phyloP scores from a whole-genome alignment of 192 early-diverging fungal species.

The Coemansia javaensis region DNA sequence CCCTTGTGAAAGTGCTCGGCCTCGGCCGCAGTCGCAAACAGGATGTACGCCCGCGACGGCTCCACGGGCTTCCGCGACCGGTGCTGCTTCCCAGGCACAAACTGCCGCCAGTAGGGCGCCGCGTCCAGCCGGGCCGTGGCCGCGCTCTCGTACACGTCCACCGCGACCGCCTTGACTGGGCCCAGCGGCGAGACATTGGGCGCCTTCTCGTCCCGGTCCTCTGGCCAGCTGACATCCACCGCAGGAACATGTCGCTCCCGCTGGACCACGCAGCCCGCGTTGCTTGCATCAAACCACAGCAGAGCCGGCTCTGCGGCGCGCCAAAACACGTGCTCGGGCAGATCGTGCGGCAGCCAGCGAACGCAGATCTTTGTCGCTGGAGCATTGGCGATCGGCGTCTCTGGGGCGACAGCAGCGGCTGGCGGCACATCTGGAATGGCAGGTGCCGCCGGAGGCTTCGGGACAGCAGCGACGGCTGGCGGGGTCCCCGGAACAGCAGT shows the following conservation, averaged over 20 bases:
- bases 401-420: not conserved
- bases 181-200: conserved; percentile 3
- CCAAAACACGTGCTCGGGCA: conserved; percentile 49
- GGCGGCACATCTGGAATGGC: not conserved
- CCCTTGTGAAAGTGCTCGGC: conserved; percentile 28
- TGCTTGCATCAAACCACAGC: conserved; percentile 29
- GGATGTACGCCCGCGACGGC: conserved; percentile 34
- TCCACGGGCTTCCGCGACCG: conserved; percentile 17
- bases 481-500: no score
- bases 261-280: conserved; percentile 5
- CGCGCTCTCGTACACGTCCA: conserved; percentile 24
- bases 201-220: not conserved
- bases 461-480: no score
- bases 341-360: conserved; percentile 39
- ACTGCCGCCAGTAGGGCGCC: conserved; percentile 41
- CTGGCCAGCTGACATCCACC: not conserved
- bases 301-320: conserved; percentile 30
- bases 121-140: conserved; percentile 21
- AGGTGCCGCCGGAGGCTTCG: no score
- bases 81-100: conserved; percentile 34
- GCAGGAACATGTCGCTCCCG: conserved; percentile 6
- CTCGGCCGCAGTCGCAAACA: conserved; percentile 27
- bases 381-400: no score
- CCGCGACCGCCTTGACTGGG: conserved; percentile 1
- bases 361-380: conserved; percentile 27